phyloP scores from a whole-genome alignment of 1,139 yeast genomes.

The Yamadazyma diddensiae region DNA sequence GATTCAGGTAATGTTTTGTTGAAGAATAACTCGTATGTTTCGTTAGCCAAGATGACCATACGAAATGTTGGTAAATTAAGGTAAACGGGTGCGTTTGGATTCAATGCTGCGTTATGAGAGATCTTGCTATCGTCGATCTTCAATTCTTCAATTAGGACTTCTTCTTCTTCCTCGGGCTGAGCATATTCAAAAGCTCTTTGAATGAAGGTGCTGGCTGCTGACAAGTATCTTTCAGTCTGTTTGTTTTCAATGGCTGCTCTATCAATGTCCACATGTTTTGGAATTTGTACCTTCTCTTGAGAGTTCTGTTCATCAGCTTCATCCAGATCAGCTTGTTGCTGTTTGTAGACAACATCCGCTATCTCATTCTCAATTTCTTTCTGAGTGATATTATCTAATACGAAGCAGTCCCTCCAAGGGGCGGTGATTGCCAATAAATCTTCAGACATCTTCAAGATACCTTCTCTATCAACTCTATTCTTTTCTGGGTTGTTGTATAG shows the following conservation, averaged over 20 bases:
- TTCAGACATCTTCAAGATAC: slow-evolving; percentile 80
- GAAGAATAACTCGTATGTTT: slow-evolving; percentile 83
- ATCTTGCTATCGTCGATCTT: slow-evolving; percentile 39
- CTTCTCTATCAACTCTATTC: slow-evolving; percentile 72
- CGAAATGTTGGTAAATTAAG: slow-evolving; percentile 87
- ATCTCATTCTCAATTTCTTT: slow-evolving; percentile 60
- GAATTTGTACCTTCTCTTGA: slow-evolving; percentile 37
- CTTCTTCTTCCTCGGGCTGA: slow-evolving; percentile 58
- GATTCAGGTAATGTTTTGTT: slow-evolving; percentile 62
- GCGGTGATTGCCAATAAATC: slow-evolving; percentile 77
- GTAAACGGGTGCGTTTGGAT: slow-evolving; percentile 73
- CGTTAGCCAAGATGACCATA: slow-evolving; percentile 93
- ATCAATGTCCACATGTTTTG: slow-evolving; percentile 59
- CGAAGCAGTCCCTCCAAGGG: slow-evolving; percentile 73
- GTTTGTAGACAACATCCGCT: slow-evolving; percentile 54
- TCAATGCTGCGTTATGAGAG: slow-evolving; percentile 70
- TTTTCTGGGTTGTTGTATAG: slow-evolving; percentile 60
- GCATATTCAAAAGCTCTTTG: slow-evolving; percentile 92
- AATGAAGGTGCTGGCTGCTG: slow-evolving; percentile 84
- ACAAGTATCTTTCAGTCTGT: slow-evolving; percentile 77
- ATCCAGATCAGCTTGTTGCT: too few species aligned
- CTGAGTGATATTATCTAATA: slow-evolving; percentile 60
- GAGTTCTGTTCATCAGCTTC: slow-evolving; percentile 15
- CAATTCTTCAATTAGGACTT: slow-evolving; percentile 38
- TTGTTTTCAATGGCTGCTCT: slow-evolving; percentile 61